These are phyloP conservation scores for Paxillus involutus DNA, from an alignment of 768 basidiomycete species.

Conservation along the genomic window DNA sequence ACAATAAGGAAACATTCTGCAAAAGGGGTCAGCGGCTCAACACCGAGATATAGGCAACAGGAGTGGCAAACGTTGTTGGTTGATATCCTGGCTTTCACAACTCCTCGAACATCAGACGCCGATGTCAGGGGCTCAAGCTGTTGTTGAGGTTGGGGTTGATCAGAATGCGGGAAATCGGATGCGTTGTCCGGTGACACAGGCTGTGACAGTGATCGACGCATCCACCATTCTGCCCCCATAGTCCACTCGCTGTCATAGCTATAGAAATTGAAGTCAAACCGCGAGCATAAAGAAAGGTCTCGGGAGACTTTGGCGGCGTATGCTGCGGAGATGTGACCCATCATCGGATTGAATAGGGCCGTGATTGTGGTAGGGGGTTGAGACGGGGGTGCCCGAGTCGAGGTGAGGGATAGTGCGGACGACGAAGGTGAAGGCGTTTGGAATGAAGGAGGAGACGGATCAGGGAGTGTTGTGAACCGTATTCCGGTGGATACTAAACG, in stretches of 20 bases:
- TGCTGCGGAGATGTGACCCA: conserved; percentile 89
- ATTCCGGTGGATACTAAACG: conserved; percentile 83
- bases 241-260: conserved; percentile 97
- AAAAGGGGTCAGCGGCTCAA: neutral
- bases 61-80: conserved; percentile 73
- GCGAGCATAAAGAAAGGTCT: conserved; percentile 82
- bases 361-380: conserved; percentile 95
- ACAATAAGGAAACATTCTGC: conserved; percentile 87
- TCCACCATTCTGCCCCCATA: conserved; percentile 96
- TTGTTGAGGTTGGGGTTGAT: conserved; percentile 10
- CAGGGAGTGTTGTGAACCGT: conserved; percentile 91
- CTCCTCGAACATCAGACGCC: conserved; percentile 58
- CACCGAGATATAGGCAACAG: neutral
- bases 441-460: conserved; percentile 67
- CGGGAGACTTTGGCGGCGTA: conserved; percentile 87
- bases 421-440: conserved; percentile 43
- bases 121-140: conserved; percentile 2
- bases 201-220: conserved; percentile 53
- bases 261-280: conserved; percentile 96
- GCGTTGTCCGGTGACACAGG: conserved; percentile 14
- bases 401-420: conserved; percentile 33
- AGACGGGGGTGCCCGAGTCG: conserved; percentile 34
- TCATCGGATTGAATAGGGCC: conserved; percentile 93
- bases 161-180: neutral
- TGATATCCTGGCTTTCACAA: conserved; percentile 87